Evolutionary conservation across 805 yeast species (phyloP), one percentile per base, ranked within the genome.

Genomic region (Lipomyces spencermartinsiae): DNA sequence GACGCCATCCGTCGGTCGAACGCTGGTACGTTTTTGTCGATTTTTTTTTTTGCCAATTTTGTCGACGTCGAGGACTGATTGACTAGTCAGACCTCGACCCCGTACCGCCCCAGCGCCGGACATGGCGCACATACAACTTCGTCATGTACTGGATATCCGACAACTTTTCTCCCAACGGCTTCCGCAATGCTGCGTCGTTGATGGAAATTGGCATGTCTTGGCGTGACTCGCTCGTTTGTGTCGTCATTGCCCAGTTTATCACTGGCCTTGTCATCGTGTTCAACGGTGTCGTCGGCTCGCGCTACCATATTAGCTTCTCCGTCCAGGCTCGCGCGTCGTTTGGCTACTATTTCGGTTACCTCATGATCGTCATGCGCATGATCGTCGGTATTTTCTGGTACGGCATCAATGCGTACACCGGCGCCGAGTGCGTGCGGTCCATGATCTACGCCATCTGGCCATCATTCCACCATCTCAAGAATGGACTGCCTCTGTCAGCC

Each of bases 391-490:
- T 90, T 58, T 90, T 92, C 93, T 80, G 93, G 67, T 81, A 85
- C 70, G 82, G 96, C 1, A 87, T 93, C 54, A 92, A 90, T 80
- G 92, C 84, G 35, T 89, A 92, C 84, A 84, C 93, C 67, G 95
- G 96, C 64, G 96, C 94, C 39, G 86, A 92, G 70, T 90, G 96
- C 80, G 87, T 93, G n/a, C 85, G 88, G 80, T 91, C 63, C 1
- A 90, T 92, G 94, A 80, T 93, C 66, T 82, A 85, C 70, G 82
- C 97, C 2, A 87, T 93, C 57, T 93, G 91, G 81, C 92, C 85
- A 31, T 73, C 73, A 22, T 77, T 78, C 56, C 74, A 71, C 3
- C 66, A 78, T 53, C 74, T 77, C 68, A 74, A 67, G 29, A 84
- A 92, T 76, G 85, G 83, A 19, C 85, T 89, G 62, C 80, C 83